Conservation (phyloP, 192 early-diverging fungal genomes). For the Coemansia sp. region DNA sequence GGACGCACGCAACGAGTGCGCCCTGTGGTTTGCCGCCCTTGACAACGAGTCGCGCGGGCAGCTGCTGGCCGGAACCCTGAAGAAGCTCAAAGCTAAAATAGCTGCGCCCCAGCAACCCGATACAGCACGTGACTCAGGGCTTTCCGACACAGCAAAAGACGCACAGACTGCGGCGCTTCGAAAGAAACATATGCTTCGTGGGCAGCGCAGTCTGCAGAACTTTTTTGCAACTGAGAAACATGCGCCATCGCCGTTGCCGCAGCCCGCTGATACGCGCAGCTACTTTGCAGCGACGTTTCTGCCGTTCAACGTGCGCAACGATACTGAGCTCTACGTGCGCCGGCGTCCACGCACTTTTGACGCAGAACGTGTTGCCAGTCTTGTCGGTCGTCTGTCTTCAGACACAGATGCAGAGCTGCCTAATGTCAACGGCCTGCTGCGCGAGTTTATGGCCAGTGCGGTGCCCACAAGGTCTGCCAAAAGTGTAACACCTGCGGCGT, state of each 20-base stretch:
- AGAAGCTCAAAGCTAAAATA: conserved; percentile 26
- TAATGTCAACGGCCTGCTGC: conserved; percentile 2
- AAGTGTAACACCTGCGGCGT: background rate
- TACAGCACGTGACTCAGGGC: background rate
- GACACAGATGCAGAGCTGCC: background rate
- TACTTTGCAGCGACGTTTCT: conserved; percentile 43
- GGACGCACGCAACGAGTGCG: conserved; percentile 23
- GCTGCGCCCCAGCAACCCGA: background rate
- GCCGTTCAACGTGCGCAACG: conserved; percentile 36
- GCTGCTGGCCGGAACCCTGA: conserved; percentile 28
- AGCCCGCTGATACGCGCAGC: background rate
- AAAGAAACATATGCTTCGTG: conserved; percentile 19
- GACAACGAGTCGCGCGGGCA: conserved; percentile 17
- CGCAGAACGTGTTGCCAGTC: conserved; percentile 29
- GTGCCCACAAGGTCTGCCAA: background rate
- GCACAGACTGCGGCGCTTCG: background rate
- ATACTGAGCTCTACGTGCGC: conserved; percentile 31
- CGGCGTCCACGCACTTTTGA: conserved; percentile 36
- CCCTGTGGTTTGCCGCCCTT: conserved; percentile 24
- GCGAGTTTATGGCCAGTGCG: conserved; percentile 2
- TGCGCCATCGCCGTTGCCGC: background rate
- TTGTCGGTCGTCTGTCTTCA: conserved; percentile 8
- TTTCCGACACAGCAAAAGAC: background rate
- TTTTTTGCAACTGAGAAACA: conserved; percentile 33
- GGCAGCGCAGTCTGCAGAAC: conserved; percentile 42